A percentile compares a stretch with the other conserved stretches of the same genome.
These are phyloP conservation scores for Ampelocalamus luodianensis DNA, from an alignment of 176 grass and related monocot genomes.

Conservation along the genomic window DNA sequence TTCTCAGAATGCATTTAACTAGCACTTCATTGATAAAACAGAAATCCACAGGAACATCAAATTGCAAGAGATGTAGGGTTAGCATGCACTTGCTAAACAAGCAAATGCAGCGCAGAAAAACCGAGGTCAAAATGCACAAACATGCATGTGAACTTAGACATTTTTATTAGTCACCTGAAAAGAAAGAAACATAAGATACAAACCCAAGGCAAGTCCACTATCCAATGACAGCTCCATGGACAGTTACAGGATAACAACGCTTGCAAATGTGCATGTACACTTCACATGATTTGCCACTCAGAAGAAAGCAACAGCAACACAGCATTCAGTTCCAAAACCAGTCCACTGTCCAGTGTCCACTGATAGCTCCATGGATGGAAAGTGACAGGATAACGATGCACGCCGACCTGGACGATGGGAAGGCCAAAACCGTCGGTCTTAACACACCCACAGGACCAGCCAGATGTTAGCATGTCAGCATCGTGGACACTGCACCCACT, in stretches of 20 bases:
- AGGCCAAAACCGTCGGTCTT: slow-evolving; percentile 50
- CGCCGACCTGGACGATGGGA: slow-evolving; percentile 40
- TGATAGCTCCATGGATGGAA: slow-evolving; percentile 25
- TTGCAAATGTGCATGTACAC: neutral
- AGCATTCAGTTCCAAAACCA: slow-evolving; percentile 30
- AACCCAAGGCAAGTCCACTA: neutral
- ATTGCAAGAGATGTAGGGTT: neutral
- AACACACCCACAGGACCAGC: neutral
- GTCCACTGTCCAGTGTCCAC: neutral
- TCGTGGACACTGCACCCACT: slow-evolving; percentile 43
- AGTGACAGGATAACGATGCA: slow-evolving; percentile 37
- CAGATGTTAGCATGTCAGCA: slow-evolving; percentile 52
- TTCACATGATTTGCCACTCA: neutral
- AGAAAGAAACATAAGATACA: neutral
- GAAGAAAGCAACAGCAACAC: neutral
- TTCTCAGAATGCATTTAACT: neutral
- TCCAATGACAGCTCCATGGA: neutral
- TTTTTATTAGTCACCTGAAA: neutral
- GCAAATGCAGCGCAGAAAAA: neutral
- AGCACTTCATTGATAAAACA: neutral
- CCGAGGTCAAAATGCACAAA: neutral
- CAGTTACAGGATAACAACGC: slow-evolving; percentile 13
- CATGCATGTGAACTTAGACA: neutral
- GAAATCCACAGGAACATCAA: neutral
- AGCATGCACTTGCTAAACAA: neutral